Conservation (phyloP, 2,329 filamentous ascomycete genomes). For the Pezicula carpinea region DNA sequence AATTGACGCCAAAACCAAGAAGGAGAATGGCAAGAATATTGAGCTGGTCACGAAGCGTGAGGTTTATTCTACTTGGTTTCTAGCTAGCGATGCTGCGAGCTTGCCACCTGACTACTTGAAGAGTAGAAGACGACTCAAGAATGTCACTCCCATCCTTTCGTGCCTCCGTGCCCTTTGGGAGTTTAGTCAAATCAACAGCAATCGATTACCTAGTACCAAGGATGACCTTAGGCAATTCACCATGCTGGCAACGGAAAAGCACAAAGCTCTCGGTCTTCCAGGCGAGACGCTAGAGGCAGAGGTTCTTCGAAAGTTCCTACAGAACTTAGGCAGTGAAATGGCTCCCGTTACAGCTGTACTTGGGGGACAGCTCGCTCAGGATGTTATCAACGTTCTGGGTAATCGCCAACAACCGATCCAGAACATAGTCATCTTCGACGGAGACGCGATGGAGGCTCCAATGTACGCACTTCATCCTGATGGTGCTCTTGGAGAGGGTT, state of each 20-base stretch:
- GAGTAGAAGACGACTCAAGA: slow-evolving; percentile 63
- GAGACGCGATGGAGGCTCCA: slow-evolving; percentile 70
- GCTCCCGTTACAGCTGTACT: slow-evolving; percentile 84
- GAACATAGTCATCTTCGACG: slow-evolving; percentile 90
- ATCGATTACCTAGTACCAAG: slow-evolving; percentile 47
- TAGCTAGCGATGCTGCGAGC: slow-evolving; percentile 73
- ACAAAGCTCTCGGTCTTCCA: slow-evolving; percentile 68
- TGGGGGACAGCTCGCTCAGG: slow-evolving; percentile 86
- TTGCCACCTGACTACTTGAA: slow-evolving; percentile 66
- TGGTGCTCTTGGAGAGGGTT: slow-evolving; percentile 45
- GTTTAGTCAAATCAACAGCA: slow-evolving; percentile 59
- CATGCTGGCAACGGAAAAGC: slow-evolving; percentile 69
- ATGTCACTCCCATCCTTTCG: slow-evolving; percentile 79
- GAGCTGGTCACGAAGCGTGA: slow-evolving; percentile 92
- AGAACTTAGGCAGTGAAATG: slow-evolving; percentile 80
- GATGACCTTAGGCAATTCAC: slow-evolving; percentile 75
- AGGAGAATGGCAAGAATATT: slow-evolving; percentile 63
- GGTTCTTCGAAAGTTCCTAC: slow-evolving; percentile 77
- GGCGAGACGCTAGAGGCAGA: slow-evolving; percentile 62
- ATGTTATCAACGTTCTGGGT: slow-evolving; percentile 94
- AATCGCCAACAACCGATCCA: slow-evolving; percentile 91
- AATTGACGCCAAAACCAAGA: slow-evolving; percentile 64
- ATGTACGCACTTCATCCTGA: slow-evolving; percentile 80
- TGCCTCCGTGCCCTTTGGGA: slow-evolving; percentile 89
- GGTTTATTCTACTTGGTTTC: slow-evolving; percentile 78